These are phyloP conservation scores for Mycena olivaceomarginata DNA, from an alignment of 768 basidiomycete genomes.

Conservation along the genomic window DNA sequence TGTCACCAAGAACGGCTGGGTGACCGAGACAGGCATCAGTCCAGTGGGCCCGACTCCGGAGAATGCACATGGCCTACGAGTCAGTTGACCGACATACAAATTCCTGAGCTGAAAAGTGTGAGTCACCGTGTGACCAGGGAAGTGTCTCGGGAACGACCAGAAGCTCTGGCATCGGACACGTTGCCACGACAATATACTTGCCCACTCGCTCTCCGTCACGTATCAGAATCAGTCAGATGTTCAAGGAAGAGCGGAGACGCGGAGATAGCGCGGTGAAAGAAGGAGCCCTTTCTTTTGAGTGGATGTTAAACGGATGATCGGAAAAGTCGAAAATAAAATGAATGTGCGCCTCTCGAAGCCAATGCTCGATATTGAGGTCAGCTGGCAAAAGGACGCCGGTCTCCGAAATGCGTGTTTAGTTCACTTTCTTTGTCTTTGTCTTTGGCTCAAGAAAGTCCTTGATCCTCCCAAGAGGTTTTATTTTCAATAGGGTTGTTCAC, in stretches of 20 bases:
- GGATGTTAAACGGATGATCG: slow-evolving; percentile 19
- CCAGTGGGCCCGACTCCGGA: too few relatives aligned
- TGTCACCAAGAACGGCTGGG: too few relatives aligned
- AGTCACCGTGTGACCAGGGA: background rate
- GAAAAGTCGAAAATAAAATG: slow-evolving; percentile 17
- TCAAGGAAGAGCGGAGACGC: background rate
- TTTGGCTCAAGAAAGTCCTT: too few relatives aligned
- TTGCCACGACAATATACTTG: slow-evolving; percentile 5
- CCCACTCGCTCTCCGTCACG: slow-evolving; percentile 5
- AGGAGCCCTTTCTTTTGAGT: slow-evolving; percentile 12
- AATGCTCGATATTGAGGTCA: slow-evolving; percentile 28
- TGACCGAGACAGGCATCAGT: too few relatives aligned
- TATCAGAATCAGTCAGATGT: slow-evolving; percentile 15
- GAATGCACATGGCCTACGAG: too few relatives aligned
- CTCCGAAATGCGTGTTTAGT: too few relatives aligned
- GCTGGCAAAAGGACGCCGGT: too few relatives aligned
- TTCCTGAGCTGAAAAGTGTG: too few relatives aligned
- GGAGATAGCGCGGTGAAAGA: slow-evolving; percentile 16
- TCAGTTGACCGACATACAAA: too few relatives aligned
- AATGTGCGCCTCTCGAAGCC: slow-evolving; percentile 22
- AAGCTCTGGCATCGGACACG: slow-evolving; percentile 21
- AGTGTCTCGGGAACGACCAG: slow-evolving; percentile 10
- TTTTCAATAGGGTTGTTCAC: too few relatives aligned
- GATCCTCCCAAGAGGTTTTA: too few relatives aligned
- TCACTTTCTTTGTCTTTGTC: too few relatives aligned